These are phyloP conservation scores for Yamadazyma atmosphaerica DNA, from an alignment of 1,139 yeast species.

Conservation along the genomic window DNA sequence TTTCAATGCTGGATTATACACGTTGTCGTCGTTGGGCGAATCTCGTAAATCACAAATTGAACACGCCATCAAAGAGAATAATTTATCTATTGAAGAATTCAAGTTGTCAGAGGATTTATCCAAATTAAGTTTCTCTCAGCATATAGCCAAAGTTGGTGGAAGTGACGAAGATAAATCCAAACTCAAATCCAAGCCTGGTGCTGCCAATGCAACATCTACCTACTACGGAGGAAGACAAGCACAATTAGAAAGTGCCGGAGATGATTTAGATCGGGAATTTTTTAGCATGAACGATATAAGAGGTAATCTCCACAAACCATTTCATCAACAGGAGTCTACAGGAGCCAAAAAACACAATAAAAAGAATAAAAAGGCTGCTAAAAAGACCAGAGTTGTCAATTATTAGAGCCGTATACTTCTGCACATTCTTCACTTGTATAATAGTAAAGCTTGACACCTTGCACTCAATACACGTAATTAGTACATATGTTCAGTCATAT, in stretches of 20 bases:
- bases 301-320: conserved; percentile 69
- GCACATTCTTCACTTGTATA: not conserved
- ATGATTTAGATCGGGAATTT: conserved; percentile 81
- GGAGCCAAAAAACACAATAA: conserved; percentile 73
- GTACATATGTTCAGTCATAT: not conserved
- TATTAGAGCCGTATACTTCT: conserved; percentile 19
- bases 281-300: conserved; percentile 65
- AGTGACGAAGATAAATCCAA: conserved; percentile 20
- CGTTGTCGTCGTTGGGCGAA: conserved; percentile 64
- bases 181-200: not conserved
- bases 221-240: conserved; percentile 82
- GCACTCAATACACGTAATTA: not conserved
- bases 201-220: conserved; percentile 27
- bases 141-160: conserved; percentile 46
- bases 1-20: conserved; percentile 75
- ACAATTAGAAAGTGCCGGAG: conserved; percentile 72
- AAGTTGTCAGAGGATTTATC: conserved; percentile 71
- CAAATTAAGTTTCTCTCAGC: conserved; percentile 77
- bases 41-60: conserved; percentile 71
- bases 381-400: conserved; percentile 44
- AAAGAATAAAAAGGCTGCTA: conserved; percentile 68
- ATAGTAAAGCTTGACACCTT: not conserved
- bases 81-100: conserved; percentile 51
- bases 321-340: conserved; percentile 54
- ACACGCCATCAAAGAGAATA: conserved; percentile 57